These are phyloP conservation scores for Yamadazyma pseudoaaseri DNA, from an alignment of 1,139 yeast species.

Conservation along the genomic window DNA sequence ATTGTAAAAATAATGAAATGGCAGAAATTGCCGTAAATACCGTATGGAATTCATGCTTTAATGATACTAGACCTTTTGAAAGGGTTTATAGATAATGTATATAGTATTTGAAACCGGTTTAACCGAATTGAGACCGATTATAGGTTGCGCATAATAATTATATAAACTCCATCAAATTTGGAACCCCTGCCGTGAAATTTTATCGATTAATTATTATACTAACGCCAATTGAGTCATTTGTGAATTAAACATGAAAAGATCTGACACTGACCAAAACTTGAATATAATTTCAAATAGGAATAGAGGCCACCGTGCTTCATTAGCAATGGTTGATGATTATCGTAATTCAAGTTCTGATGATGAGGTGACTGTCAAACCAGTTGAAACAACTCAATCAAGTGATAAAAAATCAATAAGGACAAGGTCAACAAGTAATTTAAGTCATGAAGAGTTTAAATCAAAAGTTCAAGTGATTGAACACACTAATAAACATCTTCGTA, in stretches of 20 bases:
- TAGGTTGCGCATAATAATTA: too few relatives aligned
- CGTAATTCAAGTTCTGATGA: conserved; percentile 11
- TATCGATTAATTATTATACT: too few relatives aligned
- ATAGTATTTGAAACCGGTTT: background rate
- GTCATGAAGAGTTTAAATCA: conserved; percentile 9
- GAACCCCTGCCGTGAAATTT: too few relatives aligned
- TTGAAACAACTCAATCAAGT: background rate
- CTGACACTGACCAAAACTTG: conserved; percentile 20
- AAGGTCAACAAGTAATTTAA: conserved; percentile 1
- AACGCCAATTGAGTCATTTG: too few relatives aligned
- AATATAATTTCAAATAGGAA: conserved; percentile 21
- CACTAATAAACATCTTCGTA: conserved; percentile 8
- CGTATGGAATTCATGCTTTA: conserved; percentile 91
- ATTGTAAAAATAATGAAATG: conserved; percentile 65
- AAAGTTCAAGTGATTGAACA: conserved; percentile 11
- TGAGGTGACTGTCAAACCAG: background rate
- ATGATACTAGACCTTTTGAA: conserved; percentile 95
- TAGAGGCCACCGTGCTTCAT: conserved; percentile 21
- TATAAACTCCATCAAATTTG: too few relatives aligned
- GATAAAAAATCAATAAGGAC: background rate
- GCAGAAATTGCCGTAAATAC: conserved; percentile 80
- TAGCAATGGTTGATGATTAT: conserved; percentile 22
- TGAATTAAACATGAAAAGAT: conserved; percentile 31
- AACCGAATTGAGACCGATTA: too few relatives aligned
- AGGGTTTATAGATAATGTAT: conserved; percentile 62